Evolutionary conservation across 2,329 filamentous ascomycete genomes (phyloP), one percentile per base, ranked within the genome.

Genomic region (Pestalotiopsis sp.): DNA sequence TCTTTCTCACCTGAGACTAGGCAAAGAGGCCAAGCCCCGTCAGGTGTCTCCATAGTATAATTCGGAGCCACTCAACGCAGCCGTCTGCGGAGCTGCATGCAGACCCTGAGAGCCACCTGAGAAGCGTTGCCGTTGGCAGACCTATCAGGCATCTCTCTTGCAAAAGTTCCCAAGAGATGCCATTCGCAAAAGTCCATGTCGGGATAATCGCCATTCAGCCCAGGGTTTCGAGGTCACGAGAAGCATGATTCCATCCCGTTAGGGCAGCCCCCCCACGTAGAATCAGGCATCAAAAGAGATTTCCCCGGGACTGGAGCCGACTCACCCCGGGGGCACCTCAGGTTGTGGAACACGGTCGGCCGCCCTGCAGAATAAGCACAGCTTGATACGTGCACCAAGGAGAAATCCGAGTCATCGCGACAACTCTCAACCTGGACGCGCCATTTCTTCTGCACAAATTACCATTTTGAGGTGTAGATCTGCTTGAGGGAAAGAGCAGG

Each of bases 1-100:
- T 6, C 40, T 35, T 22, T 22, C 62, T 65, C 62, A 73, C 82
- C 69, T 81, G 80, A 68, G 56, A 58, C 56, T 58, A 58, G 44
- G 44, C 56, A 30, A 35, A 35, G 9, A 17, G 26, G 56, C 56
- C 56, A 58, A 58, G 56, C 56, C 56, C 17, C 20, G 44, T 52
- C 44, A 52, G 44, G 44, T 52, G 44, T 52, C 44, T 52, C 44
- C 44, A 20, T 52, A n/a, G n/a, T 20, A 52, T 52, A 52, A 52
- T 20, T 52, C 44, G 17, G 44, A 52, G 14, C 44, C 44, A 52
- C 44, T 52, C 7, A 52, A 22, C 14, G 17, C 17, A 20, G 44
- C 10, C 20, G 20, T 52, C 44, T 52, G 17, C 44, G 44, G 44
- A 52, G 44, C 44, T 52, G 44, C 44, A 52, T 52, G 20, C 20